Conservation (phyloP, 768 basidiomycete species). For the Pholiota microspora region DNA sequence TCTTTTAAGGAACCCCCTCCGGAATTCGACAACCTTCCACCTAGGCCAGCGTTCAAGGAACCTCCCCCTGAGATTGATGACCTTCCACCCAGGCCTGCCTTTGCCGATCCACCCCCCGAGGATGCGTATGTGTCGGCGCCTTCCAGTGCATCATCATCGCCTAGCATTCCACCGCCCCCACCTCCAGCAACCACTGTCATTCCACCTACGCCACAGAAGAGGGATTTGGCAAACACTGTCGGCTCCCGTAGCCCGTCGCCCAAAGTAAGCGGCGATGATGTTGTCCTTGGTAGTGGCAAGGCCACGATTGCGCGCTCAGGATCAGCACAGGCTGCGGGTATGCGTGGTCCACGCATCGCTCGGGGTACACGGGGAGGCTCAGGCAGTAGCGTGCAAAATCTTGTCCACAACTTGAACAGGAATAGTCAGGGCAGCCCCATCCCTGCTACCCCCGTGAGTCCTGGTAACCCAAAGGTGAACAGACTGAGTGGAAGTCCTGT, state of each 20-base stretch:
- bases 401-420: slow-evolving; percentile 59
- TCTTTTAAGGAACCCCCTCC: slow-evolving; percentile 48
- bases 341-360: slow-evolving; percentile 31
- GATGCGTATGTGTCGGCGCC: slow-evolving; percentile 42
- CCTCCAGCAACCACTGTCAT: slow-evolving; percentile 43
- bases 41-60: slow-evolving; percentile 55
- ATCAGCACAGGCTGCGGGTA: slow-evolving; percentile 32
- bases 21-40: slow-evolving; percentile 38
- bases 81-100: slow-evolving; percentile 37
- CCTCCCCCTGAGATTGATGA: slow-evolving; percentile 61
- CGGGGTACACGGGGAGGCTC: slow-evolving; percentile 51
- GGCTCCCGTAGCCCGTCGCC: slow-evolving; percentile 46
- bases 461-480: slow-evolving; percentile 40
- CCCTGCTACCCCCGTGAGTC: slow-evolving; percentile 21
- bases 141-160: slow-evolving; percentile 31
- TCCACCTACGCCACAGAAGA: slow-evolving; percentile 51
- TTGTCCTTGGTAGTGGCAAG: slow-evolving; percentile 34
- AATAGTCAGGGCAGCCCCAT: slow-evolving; percentile 39
- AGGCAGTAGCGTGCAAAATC: slow-evolving; percentile 46
- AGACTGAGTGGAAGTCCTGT: slow-evolving; percentile 41
- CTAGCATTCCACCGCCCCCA: slow-evolving; percentile 29
- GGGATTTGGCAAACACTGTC: slow-evolving; percentile 25
- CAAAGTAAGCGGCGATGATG: slow-evolving; percentile 30
- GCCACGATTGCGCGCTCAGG: slow-evolving; percentile 45
- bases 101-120: slow-evolving; percentile 62